A percentile compares a stretch with the other conserved stretches of the same genome.
These are phyloP conservation scores for Leccinellum rugosiceps DNA, from an alignment of 768 basidiomycete species.

Conservation along the genomic window DNA sequence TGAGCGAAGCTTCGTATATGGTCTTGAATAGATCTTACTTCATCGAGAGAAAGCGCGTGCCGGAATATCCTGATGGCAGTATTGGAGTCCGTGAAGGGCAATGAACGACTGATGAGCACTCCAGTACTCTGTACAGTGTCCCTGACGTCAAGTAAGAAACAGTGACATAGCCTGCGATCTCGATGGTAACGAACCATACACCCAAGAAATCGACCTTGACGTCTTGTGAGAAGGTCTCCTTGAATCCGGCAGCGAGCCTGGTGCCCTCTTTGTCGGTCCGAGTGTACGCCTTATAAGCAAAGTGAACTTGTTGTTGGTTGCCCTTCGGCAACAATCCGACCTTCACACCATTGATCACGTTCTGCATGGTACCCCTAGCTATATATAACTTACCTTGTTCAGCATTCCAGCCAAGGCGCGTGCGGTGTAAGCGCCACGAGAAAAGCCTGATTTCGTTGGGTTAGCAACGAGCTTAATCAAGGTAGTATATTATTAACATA, in stretches of 20 bases:
- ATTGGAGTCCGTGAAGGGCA: slow-evolving; percentile 70
- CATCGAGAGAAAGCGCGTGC: slow-evolving; percentile 76
- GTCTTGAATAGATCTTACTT: slow-evolving; percentile 40
- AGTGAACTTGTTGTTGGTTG: slow-evolving; percentile 65
- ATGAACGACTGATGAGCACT: slow-evolving; percentile 48
- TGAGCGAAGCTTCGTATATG: slow-evolving; percentile 8
- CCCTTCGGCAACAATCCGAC: slow-evolving; percentile 68
- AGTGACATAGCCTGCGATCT: neutral
- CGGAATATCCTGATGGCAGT: slow-evolving; percentile 65
- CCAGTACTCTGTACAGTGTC: slow-evolving; percentile 82
- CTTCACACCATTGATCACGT: slow-evolving; percentile 32
- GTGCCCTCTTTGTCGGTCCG: slow-evolving; percentile 45
- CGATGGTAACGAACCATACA: slow-evolving; percentile 52
- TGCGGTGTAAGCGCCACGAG: slow-evolving; percentile 65
- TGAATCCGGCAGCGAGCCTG: slow-evolving; percentile 60
- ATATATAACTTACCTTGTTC: slow-evolving; percentile 46
- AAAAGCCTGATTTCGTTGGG: slow-evolving; percentile 53
- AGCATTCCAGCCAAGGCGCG: slow-evolving; percentile 76
- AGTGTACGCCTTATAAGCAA: slow-evolving; percentile 74
- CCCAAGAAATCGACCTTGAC: slow-evolving; percentile 76
- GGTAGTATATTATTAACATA: slow-evolving; percentile 21
- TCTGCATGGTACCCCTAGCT: neutral
- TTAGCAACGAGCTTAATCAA: slow-evolving; percentile 11
- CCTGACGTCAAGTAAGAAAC: slow-evolving; percentile 36
- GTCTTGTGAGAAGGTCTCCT: slow-evolving; percentile 61